A percentile compares a stretch with the other conserved stretches of the same genome.
These are phyloP conservation scores for Chaetomiaceae sp. DNA, from an alignment of 2,329 filamentous ascomycete species.

Conservation along the genomic window DNA sequence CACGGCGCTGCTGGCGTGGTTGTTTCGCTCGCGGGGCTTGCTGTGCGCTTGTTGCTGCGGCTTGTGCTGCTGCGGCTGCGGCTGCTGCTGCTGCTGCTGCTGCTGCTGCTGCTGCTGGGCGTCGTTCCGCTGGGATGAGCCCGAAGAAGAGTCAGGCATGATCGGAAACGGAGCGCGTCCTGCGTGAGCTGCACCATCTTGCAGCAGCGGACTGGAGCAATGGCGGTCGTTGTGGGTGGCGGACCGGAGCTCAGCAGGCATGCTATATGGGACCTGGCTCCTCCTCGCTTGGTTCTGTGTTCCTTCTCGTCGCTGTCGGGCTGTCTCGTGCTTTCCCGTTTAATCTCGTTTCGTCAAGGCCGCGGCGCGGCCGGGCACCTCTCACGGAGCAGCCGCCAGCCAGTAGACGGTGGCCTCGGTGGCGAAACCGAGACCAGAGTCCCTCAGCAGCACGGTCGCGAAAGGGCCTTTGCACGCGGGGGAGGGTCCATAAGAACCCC, in stretches of 20 bases:
- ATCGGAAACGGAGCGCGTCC: slow-evolving; percentile 32
- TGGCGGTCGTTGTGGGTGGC: slow-evolving; percentile 24
- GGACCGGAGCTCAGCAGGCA: slow-evolving; percentile 35
- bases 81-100: background rate
- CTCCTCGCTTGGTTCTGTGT: background rate
- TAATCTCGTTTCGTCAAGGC: background rate
- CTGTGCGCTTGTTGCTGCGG: slow-evolving; percentile 1
- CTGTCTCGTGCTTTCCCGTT: background rate
- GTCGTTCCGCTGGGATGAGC: slow-evolving; percentile 3
- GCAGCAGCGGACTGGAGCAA: slow-evolving; percentile 25
- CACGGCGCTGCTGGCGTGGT: slow-evolving; percentile 9
- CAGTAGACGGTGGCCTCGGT: slow-evolving; percentile 42
- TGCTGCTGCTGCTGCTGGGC: slow-evolving; percentile 8
- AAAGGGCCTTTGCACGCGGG: slow-evolving; percentile 38
- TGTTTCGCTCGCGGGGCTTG: slow-evolving; percentile 9
- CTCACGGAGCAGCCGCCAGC: slow-evolving; percentile 33
- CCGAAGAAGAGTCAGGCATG: slow-evolving; percentile 33
- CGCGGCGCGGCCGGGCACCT: slow-evolving; percentile 3
- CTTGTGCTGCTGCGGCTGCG: slow-evolving; percentile 1
- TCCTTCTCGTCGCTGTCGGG: background rate
- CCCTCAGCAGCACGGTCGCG: slow-evolving; percentile 58
- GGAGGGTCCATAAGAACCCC: slow-evolving; percentile 34
- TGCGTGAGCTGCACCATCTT: slow-evolving; percentile 35
- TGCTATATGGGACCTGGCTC: too few relatives aligned
- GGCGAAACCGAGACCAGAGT: slow-evolving; percentile 41